Evolutionary conservation across 306 rosid genomes (phyloP), one percentile per base, ranked within the genome.

Genomic region (Vigna unguiculata): DNA sequence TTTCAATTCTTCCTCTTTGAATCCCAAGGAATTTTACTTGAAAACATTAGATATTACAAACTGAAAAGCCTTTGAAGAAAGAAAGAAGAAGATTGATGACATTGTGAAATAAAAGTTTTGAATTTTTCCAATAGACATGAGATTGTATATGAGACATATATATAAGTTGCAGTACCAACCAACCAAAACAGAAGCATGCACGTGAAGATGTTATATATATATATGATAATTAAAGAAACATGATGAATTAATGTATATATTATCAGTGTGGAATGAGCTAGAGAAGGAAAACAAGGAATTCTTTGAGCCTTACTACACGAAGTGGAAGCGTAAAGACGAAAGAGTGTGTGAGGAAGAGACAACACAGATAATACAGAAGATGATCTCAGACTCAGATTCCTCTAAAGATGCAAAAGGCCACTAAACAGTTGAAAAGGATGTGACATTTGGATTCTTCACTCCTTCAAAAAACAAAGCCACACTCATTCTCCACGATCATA

Each of bases 261-360:
- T 13, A 24, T 16, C 86, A 94, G 97, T 94, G 82, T 94, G 98
- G 98, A 91, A 84, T 28, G 98, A 87, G 48, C 38, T 94, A 48
- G 91, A 85, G 90, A 94, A 91, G 87, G 95, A 85, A 69, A 94
- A 91, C 85, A 85, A 85, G 82, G 90, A 85, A 24, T 94, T 94
- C 78, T 94, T 94, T 75, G 87, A 90, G 81, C 85, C 91, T 2
- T 94, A 93, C 2, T 94, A 93, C 63, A 78, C 83, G 69, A 81
- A 83, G 75, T 86, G 76, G 4, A 88, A 71, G 55, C 68, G 58
- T 48, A 90, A 83, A 61, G 82, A 71, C 14, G 81, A 87, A 48
- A 75, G 80, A 75, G 84, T 91, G 88, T 84, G 91, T 0, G 80
- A 86, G 72, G 89, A 90, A 84, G 98, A 91, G 88, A 94, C 93